Evolutionary conservation across 352 stramenopile genomes (phyloP).

Genomic region (Phytopythium delawarense): DNA sequence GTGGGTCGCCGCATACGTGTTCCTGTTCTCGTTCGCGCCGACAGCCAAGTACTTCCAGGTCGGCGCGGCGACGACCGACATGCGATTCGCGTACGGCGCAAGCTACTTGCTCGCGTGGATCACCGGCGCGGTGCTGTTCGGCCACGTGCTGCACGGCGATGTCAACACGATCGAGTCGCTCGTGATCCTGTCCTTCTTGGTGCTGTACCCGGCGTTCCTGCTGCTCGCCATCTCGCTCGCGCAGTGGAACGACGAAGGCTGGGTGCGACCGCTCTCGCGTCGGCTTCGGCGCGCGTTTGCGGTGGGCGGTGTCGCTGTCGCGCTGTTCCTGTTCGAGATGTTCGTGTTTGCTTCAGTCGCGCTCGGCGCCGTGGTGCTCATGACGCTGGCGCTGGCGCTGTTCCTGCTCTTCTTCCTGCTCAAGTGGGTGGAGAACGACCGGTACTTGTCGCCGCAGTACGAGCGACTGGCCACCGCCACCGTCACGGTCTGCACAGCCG

Average conservation of each 20-base stretch:
- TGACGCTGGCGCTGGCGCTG: constrained; percentile 57
- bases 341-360: constrained; percentile 60
- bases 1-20: constrained; percentile 56
- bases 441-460: constrained; percentile 66
- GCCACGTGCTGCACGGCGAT: constrained; percentile 42
- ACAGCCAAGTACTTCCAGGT: constrained; percentile 83
- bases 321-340: constrained; percentile 77
- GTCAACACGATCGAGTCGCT: constrained; percentile 76
- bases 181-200: constrained; percentile 62
- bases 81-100: constrained; percentile 39
- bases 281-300: constrained; percentile 29
- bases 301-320: constrained; percentile 21
- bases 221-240: constrained; percentile 64
- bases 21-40: constrained; percentile 66
- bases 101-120: constrained; percentile 68
- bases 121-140: constrained; percentile 69
- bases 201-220: constrained; percentile 82
- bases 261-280: constrained; percentile 35
- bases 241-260: constrained; percentile 78
- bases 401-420: constrained; percentile 74
- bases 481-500: constrained; percentile 29
- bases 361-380: constrained; percentile 52
- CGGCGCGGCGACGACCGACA: constrained; percentile 47
- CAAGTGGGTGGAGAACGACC: constrained; percentile 85
- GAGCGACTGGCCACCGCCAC: constrained; percentile 41